Percentiles rank a stretch among this genome's conserved stretches.
Conservation (phyloP, 2,329 filamentous ascomycete species). For the Clarireedia hainanense region DNA sequence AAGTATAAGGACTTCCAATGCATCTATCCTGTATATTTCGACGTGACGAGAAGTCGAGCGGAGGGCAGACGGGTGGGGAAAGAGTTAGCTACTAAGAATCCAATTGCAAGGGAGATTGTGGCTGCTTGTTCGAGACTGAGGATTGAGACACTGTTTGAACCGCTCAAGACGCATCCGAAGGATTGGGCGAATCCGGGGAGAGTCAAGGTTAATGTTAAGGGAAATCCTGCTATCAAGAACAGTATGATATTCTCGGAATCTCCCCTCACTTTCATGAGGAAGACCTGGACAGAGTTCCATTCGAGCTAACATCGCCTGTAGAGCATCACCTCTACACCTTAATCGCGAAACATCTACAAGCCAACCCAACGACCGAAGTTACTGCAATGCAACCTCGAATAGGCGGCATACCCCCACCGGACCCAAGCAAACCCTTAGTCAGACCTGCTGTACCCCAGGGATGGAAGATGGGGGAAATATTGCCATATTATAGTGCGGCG, state of each 20-base stretch:
- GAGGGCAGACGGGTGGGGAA: slow-evolving; percentile 73
- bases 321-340: slow-evolving; percentile 83
- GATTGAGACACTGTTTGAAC: slow-evolving; percentile 73
- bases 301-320: slow-evolving; percentile 27
- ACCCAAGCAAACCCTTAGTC: slow-evolving; percentile 59
- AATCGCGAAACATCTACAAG: slow-evolving; percentile 66
- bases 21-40: slow-evolving; percentile 95
- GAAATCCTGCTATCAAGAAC: slow-evolving; percentile 52
- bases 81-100: slow-evolving; percentile 69
- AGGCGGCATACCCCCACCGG: slow-evolving; percentile 57
- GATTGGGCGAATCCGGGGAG: slow-evolving; percentile 97
- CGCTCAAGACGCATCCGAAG: slow-evolving; percentile 85
- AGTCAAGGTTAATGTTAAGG: slow-evolving; percentile 70
- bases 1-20: slow-evolving; percentile 74
- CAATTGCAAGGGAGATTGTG: slow-evolving; percentile 81
- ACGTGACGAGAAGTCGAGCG: slow-evolving; percentile 62
- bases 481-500: slow-evolving; percentile 83
- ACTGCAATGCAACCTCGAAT: slow-evolving; percentile 66
- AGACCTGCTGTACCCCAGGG: slow-evolving; percentile 71
- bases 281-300: too few relatives aligned
- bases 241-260: slow-evolving; percentile 36
- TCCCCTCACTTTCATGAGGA: neutral
- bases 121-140: slow-evolving; percentile 71
- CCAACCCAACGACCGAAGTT: slow-evolving; percentile 68
- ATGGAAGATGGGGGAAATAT: slow-evolving; percentile 79